These are phyloP conservation scores for Boletus rufocinnamomeus DNA, from an alignment of 768 basidiomycete species.

Conservation along the genomic window DNA sequence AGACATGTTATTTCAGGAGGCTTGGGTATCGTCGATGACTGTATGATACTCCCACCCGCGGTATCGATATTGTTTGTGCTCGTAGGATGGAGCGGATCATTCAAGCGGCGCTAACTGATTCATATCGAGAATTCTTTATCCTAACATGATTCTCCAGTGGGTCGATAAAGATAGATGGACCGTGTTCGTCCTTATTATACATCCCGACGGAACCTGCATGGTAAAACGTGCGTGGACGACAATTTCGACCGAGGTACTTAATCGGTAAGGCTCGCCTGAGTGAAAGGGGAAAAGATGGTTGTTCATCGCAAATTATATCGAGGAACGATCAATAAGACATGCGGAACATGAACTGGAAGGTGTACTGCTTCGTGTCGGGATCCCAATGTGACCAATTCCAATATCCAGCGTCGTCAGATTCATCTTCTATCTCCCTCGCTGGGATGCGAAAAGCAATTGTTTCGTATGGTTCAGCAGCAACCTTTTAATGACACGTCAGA, in stretches of 20 bases:
- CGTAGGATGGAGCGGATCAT: neutral
- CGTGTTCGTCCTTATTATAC: neutral
- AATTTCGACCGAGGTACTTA: neutral
- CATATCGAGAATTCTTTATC: conserved; percentile 5
- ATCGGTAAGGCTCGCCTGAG: neutral
- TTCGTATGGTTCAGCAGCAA: conserved; percentile 99
- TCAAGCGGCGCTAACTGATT: conserved; percentile 11
- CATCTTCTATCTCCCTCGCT: conserved; percentile 95
- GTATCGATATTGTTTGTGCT: neutral
- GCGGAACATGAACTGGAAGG: conserved; percentile 96
- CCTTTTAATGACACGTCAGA: conserved; percentile 51
- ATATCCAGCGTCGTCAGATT: conserved; percentile 83
- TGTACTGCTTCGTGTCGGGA: conserved; percentile 97
- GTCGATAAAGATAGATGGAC: conserved; percentile 4
- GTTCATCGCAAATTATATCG: conserved; percentile 8
- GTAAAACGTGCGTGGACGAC: neutral
- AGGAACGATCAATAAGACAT: conserved; percentile 39
- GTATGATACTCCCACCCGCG: neutral
- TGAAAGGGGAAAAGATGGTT: neutral
- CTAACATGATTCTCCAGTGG: neutral
- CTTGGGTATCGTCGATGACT: neutral
- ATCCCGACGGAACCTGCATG: conserved; percentile 6
- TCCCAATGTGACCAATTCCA: conserved; percentile 99
- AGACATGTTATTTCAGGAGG: neutral
- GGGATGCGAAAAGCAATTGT: conserved; percentile 99